A percentile compares a stretch with the other conserved stretches of the same genome.
phyloP scores from a whole-genome alignment of 306 rosid species.

The Dryas octopetala region DNA sequence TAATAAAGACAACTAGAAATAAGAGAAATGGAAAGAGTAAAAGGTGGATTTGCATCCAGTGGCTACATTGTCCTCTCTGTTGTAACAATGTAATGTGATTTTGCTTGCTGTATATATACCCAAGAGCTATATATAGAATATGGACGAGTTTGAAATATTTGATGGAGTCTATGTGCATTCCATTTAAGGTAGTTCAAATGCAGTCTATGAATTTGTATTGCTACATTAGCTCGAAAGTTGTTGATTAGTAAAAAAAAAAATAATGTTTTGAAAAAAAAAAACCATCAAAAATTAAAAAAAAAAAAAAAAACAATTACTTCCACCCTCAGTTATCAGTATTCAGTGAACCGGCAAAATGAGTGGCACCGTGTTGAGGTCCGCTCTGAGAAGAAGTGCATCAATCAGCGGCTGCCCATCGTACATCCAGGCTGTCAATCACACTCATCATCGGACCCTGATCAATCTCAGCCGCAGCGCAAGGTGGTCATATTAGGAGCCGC shows the following conservation, averaged over 20 bases:
- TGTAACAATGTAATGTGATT: neutral
- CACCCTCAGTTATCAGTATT: too few relatives aligned
- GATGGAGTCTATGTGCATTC: too few relatives aligned
- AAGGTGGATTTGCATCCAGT: neutral
- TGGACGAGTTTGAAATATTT: neutral
- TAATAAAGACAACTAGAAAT: constrained; percentile 10
- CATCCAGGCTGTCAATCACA: neutral
- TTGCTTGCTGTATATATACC: neutral
- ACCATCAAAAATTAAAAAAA: too few relatives aligned
- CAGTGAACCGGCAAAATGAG: neutral
- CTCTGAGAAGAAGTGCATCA: neutral
- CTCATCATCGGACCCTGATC: neutral
- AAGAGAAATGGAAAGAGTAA: neutral
- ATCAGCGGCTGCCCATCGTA: too few relatives aligned
- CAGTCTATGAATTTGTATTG: too few relatives aligned
- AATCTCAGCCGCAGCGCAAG: constrained; percentile 43
- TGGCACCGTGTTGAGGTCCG: neutral
- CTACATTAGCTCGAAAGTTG: too few relatives aligned
- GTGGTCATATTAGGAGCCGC: constrained; percentile 82
- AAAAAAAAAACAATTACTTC: too few relatives aligned
- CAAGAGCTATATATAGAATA: too few relatives aligned
- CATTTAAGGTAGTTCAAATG: too few relatives aligned
- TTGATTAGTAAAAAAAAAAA: neutral
- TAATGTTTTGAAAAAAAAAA: neutral
- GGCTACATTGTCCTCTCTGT: neutral